Percentiles rank a stretch among this genome's conserved stretches.
phyloP scores from a whole-genome alignment of 2,329 filamentous ascomycete species.

The Apiospora pterosperma region DNA sequence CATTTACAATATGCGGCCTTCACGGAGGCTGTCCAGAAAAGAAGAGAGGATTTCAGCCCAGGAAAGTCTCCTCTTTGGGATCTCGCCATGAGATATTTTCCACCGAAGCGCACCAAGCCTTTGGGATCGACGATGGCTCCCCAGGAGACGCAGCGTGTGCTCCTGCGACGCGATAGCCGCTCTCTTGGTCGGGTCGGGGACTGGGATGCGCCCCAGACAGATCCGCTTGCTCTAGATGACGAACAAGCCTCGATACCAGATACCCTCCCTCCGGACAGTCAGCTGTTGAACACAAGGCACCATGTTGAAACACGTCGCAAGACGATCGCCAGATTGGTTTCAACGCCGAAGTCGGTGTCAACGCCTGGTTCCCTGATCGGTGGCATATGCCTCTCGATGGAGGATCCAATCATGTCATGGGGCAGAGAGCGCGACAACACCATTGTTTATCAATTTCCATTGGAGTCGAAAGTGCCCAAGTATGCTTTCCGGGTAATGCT shows the following conservation, averaged over 20 bases:
- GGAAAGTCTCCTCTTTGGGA: conserved; percentile 51
- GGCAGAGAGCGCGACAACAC: conserved; percentile 71
- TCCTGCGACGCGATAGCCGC: conserved; percentile 20
- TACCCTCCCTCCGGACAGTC: conserved; percentile 33
- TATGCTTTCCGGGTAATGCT: conserved; percentile 76
- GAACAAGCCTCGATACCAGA: conserved; percentile 30
- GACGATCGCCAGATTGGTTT: conserved; percentile 4
- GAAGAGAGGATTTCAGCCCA: conserved; percentile 51
- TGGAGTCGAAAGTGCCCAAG: conserved; percentile 74
- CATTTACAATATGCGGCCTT: conserved; percentile 56
- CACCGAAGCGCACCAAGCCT: conserved; percentile 34
- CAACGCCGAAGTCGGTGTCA: not conserved
- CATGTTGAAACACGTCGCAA: conserved; percentile 17
- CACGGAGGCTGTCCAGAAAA: conserved; percentile 44
- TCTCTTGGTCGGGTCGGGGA: conserved; percentile 23
- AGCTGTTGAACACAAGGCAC: conserved; percentile 33
- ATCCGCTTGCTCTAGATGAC: conserved; percentile 17
- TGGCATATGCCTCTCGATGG: conserved; percentile 62
- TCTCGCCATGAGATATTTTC: conserved; percentile 57
- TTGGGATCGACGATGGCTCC: conserved; percentile 14
- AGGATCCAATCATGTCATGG: conserved; percentile 69
- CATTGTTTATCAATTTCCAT: conserved; percentile 56
- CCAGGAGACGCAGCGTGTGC: not conserved
- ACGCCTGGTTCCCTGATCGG: conserved; percentile 33
- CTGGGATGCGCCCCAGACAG: conserved; percentile 20